A percentile compares a stretch with the other conserved stretches of the same genome.
These are phyloP conservation scores for Podospora bellae-mahoneyi DNA, from an alignment of 495 filamentous ascomycete species.

Conservation along the genomic window DNA sequence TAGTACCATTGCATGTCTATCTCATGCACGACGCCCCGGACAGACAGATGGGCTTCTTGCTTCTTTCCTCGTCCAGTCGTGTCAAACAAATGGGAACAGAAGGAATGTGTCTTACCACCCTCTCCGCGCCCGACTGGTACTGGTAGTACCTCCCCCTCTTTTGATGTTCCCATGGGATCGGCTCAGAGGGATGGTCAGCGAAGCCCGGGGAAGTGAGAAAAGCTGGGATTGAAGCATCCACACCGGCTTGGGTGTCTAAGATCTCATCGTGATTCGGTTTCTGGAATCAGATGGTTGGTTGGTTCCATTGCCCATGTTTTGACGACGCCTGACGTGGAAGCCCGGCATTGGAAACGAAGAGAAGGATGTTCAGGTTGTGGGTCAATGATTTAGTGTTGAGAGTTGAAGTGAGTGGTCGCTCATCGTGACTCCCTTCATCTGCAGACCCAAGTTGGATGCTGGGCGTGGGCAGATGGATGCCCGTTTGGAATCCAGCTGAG, in stretches of 20 bases:
- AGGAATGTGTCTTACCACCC: neutral
- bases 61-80: neutral
- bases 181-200: neutral
- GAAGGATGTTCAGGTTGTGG: neutral
- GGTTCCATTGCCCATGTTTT: neutral
- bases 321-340: constrained; percentile 5
- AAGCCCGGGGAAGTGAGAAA: neutral
- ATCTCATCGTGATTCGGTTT: neutral
- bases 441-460: too few relatives aligned
- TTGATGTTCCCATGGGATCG: neutral
- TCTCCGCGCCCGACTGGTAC: neutral
- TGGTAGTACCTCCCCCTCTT: neutral
- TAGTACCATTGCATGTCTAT: neutral
- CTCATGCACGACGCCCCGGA: neutral
- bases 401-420: too few relatives aligned
- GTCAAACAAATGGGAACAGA: neutral
- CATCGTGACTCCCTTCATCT: too few relatives aligned
- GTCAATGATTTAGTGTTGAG: neutral
- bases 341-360: neutral
- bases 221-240: neutral
- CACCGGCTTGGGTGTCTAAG: neutral
- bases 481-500: neutral
- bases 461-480: too few relatives aligned
- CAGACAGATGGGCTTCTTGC: neutral
- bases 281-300: neutral